phyloP scores from a whole-genome alignment of 768 basidiomycete species.

The Calocybe indica region DNA sequence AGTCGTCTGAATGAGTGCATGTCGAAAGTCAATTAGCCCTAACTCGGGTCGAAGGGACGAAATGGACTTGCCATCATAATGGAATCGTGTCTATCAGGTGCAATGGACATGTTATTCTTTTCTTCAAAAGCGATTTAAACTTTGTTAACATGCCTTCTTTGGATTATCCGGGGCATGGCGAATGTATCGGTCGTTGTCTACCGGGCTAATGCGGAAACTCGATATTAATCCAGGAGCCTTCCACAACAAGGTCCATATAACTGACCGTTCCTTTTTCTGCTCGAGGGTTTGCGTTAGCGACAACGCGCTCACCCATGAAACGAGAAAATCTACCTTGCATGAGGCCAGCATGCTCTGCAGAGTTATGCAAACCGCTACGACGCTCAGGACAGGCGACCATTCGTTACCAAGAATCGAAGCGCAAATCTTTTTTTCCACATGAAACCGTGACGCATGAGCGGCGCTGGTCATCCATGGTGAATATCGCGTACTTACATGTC shows the following conservation, averaged over 20 bases:
- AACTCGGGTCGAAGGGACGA: background rate
- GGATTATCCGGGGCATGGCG: conserved; percentile 75
- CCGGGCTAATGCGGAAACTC: conserved; percentile 43
- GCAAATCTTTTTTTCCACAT: conserved; percentile 55
- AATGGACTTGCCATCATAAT: conserved; percentile 48
- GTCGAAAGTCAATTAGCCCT: background rate
- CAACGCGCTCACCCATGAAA: background rate
- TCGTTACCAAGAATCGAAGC: conserved; percentile 86
- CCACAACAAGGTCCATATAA: background rate
- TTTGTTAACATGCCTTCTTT: conserved; percentile 58
- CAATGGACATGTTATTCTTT: conserved; percentile 5
- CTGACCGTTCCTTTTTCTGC: conserved; percentile 56
- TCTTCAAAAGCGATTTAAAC: background rate
- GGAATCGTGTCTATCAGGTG: conserved; percentile 59
- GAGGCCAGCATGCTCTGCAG: conserved; percentile 91
- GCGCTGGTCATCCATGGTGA: conserved; percentile 3
- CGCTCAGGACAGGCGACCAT: conserved; percentile 87
- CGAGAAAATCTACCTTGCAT: conserved; percentile 59
- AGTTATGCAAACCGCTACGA: conserved; percentile 76
- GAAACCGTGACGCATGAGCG: background rate
- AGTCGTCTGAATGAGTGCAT: no score
- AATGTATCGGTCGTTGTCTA: conserved; percentile 83
- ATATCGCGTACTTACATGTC: conserved; percentile 50
- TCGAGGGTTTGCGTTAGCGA: background rate
- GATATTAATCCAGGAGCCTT: background rate